A percentile compares a stretch with the other conserved stretches of the same genome.
phyloP scores from a whole-genome alignment of 129 eudicot species.

The Flaveria sonorensis region DNA sequence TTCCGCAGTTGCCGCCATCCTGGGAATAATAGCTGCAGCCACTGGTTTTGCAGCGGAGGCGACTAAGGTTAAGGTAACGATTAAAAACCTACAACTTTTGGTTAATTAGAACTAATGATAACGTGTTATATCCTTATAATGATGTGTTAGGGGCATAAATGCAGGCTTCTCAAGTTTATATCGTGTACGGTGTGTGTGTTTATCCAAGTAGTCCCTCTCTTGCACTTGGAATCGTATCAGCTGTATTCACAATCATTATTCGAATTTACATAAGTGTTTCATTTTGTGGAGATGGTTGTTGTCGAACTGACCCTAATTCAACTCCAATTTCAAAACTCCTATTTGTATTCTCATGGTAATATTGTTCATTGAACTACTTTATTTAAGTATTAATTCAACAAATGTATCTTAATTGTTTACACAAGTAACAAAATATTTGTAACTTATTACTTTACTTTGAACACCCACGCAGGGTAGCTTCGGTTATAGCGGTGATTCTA shows the following conservation, averaged over 20 bases:
- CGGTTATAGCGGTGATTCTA: conserved; percentile 23
- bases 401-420: too few relatives aligned
- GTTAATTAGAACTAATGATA: not conserved
- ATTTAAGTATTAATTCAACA: too few relatives aligned
- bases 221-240: conserved; percentile 38
- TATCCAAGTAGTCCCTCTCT: conserved; percentile 47
- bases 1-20: conserved; percentile 25
- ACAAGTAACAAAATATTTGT: too few relatives aligned
- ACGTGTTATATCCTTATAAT: too few relatives aligned
- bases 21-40: conserved; percentile 39
- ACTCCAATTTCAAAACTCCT: conserved; percentile 36
- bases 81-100: not conserved
- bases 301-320: conserved; percentile 25
- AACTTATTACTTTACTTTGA: not conserved
- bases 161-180: conserved; percentile 33
- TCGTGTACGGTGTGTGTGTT: conserved; percentile 13
- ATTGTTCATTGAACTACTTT: too few relatives aligned
- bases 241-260: conserved; percentile 32
- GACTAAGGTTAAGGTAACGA: conserved; percentile 33
- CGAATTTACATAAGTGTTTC: conserved; percentile 39
- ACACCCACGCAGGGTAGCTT: conserved; percentile 34
- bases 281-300: conserved; percentile 32
- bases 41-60: conserved; percentile 41
- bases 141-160: not conserved
- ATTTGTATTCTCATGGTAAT: conserved; percentile 37